Conservation (phyloP, 192 early-diverging fungal genomes). For the Diversispora eburnea region DNA sequence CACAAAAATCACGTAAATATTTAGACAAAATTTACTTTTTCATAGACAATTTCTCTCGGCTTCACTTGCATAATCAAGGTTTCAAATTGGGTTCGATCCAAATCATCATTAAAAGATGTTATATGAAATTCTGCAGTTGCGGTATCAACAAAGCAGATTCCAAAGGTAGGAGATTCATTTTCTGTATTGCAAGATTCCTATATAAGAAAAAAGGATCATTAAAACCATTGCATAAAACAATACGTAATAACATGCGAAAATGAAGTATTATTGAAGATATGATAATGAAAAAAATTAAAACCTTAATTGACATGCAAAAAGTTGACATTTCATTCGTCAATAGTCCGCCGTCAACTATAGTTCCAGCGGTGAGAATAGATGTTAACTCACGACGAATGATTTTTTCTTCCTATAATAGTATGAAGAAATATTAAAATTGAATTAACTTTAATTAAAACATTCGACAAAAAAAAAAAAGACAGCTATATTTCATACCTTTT, state of each 20-base stretch:
- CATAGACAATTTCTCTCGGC: slow-evolving; percentile 87
- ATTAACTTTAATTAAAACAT: not conserved
- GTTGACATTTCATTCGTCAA: slow-evolving; percentile 88
- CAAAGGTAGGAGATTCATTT: slow-evolving; percentile 59
- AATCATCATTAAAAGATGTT: slow-evolving; percentile 78
- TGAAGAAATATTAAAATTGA: not conserved
- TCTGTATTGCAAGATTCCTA: slow-evolving; percentile 36
- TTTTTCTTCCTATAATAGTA: slow-evolving; percentile 58
- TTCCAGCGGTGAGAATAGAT: slow-evolving; percentile 83
- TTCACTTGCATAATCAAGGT: slow-evolving; percentile 90
- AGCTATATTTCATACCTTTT: slow-evolving; percentile 31
- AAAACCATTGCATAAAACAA: not conserved
- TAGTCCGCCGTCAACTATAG: slow-evolving; percentile 83
- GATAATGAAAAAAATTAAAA: slow-evolving; percentile 24
- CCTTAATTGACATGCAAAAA: slow-evolving; percentile 94
- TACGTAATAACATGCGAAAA: too few species aligned
- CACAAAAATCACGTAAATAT: not conserved
- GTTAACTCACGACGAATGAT: slow-evolving; percentile 85
- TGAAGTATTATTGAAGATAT: not conserved
- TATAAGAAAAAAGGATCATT: slow-evolving; percentile 13
- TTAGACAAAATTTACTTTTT: slow-evolving; percentile 50
- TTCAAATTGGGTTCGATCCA: slow-evolving; percentile 83
- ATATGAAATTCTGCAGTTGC: slow-evolving; percentile 89
- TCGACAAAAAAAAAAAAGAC: not conserved
- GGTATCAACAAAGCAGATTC: slow-evolving; percentile 92